phyloP scores from a whole-genome alignment of 2,329 filamentous ascomycete genomes.

The Neonectria hederae region DNA sequence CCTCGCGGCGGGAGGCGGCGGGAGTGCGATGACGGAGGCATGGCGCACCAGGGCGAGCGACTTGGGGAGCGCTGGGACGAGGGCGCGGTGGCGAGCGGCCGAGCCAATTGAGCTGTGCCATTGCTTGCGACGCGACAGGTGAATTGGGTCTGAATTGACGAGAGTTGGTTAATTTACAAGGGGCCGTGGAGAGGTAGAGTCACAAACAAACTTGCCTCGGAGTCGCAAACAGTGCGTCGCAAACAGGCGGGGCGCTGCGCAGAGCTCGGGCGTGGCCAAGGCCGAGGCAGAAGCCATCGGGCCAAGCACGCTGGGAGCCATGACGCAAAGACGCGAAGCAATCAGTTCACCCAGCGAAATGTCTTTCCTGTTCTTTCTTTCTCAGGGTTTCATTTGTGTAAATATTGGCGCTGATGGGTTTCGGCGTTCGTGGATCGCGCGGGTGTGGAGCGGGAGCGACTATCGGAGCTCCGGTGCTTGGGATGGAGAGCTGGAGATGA shows the following conservation, averaged over 20 bases:
- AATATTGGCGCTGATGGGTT: constrained; percentile 4
- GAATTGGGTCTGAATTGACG: constrained; percentile 31
- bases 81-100: constrained; percentile 40
- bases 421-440: background rate
- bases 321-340: constrained; percentile 35
- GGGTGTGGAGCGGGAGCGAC: constrained; percentile 14
- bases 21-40: constrained; percentile 45
- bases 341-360: background rate
- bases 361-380: background rate
- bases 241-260: constrained; percentile 40
- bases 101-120: constrained; percentile 51
- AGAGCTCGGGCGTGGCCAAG: constrained; percentile 44
- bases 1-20: constrained; percentile 34
- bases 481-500: background rate
- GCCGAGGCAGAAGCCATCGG: constrained; percentile 42
- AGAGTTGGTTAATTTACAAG: constrained; percentile 18
- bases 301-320: constrained; percentile 49
- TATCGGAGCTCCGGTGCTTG: constrained; percentile 17
- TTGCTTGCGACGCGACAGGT: constrained; percentile 44
- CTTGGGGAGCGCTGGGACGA: constrained; percentile 42
- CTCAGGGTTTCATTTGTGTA: constrained; percentile 16
- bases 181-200: background rate
- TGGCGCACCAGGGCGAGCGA: constrained; percentile 52
- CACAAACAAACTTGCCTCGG: constrained; percentile 30
- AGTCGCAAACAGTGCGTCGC: constrained; percentile 37